Evolutionary conservation across 179 eudicot species (phyloP), one percentile per base, ranked within the genome.

Genomic region (Carnegiea gigantea): DNA sequence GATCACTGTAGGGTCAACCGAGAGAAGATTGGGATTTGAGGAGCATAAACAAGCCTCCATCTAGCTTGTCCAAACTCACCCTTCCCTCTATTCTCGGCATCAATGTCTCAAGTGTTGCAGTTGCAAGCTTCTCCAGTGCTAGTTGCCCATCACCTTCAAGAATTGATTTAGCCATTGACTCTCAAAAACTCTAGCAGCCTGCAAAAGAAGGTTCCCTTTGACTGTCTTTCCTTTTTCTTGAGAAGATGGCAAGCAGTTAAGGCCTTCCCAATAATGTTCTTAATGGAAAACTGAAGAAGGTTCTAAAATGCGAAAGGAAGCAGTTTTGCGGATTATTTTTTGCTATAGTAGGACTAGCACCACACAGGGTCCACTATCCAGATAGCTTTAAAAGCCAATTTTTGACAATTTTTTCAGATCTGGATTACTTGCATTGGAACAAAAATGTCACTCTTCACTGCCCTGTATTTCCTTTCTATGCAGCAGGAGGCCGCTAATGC

Each of bases 151-250:
- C 92, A 72, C 99, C 95, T 90, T 95, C 98, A 81, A 97, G 86
- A 53, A 97, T 95, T 57, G 99, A 97, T 88, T 95, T 98, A 71
- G 99, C 98, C 80, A 82, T 85, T 97, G 97, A 84, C 98, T 95
- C 86, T 95, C 98, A 84, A 97, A 97, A 57, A 97, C 98, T 89
- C 99, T 89, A 80, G 99, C 99, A 82, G 99, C 98, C 99, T 97
- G 89, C 75, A 77, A 65, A 46, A 75, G 33, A 48, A 49, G 62
- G 14, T 26, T 9, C 38, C 12, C 17, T 65, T 26, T 65, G 44
- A 40, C 28, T 62, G 53, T 48, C 15, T 48, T 48, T 48, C 53
- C 14, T 48, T 9, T 48, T 48, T 48, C 14, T 48, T 57, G 62
- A 57, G 7, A 20, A 57, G 62, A 18, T 18, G 23, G n/a, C 62